Conservation (phyloP, 768 basidiomycete species). For the Rhodosporidiobolus sp. region DNA sequence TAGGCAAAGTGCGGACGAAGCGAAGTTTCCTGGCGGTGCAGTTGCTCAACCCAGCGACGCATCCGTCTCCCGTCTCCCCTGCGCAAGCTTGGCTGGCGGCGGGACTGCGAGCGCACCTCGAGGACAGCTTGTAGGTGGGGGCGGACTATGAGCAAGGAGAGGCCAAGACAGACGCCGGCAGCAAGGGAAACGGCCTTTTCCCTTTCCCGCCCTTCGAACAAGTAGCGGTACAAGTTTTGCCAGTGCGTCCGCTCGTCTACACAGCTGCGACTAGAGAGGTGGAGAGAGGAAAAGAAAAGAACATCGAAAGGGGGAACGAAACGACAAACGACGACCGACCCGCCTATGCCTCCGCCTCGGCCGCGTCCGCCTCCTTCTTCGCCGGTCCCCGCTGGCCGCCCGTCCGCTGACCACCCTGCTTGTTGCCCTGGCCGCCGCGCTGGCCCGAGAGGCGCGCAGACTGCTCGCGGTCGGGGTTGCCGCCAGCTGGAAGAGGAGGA, state of each 20-base stretch:
- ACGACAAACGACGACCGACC: not conserved
- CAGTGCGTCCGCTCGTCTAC: not conserved
- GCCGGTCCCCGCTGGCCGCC: conserved; percentile 4
- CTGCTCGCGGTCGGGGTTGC: conserved; percentile 34
- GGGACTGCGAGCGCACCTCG: too few species aligned
- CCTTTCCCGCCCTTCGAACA: too few species aligned
- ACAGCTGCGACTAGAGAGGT: not conserved
- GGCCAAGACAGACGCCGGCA: too few species aligned
- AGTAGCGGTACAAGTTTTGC: conserved; percentile 8
- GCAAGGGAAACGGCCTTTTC: too few species aligned
- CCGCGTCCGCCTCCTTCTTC: conserved; percentile 1
- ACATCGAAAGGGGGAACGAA: not conserved
- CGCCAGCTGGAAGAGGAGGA: conserved; percentile 17
- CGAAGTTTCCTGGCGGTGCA: too few species aligned
- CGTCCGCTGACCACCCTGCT: conserved; percentile 17
- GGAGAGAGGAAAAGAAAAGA: not conserved
- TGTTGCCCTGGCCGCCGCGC: conserved; percentile 38
- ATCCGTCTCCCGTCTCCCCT: too few species aligned
- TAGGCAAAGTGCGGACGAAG: too few species aligned
- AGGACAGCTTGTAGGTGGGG: too few species aligned
- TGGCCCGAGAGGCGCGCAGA: conserved; percentile 37
- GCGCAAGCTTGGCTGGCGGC: too few species aligned
- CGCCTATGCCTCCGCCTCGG: not conserved
- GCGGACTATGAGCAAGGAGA: too few species aligned
- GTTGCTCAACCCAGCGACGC: too few species aligned